Base-by-base conservation (phyloP, 345 rosid genomes). In the Eucalyptus cladocalyx region DNA sequence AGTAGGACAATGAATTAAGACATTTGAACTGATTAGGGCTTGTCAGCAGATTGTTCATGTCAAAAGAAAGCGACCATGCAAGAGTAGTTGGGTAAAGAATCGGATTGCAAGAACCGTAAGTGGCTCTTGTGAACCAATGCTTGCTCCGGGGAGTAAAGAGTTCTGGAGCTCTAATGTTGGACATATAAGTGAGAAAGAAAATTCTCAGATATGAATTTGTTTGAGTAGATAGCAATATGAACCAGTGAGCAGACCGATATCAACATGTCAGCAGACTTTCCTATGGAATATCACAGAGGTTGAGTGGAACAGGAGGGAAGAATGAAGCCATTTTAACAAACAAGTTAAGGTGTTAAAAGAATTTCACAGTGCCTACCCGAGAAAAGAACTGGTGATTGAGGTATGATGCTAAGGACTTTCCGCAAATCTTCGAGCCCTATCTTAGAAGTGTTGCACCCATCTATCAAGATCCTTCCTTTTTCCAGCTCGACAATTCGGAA, bases 311-410 rank as follows among this genome's bases (percentile, higher is more conserved):
- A 4, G 16, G 30, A 21, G 47, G 47, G 30, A 76, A 40, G n/a
- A 76, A 76, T 76, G 83, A 76, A 76, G 85, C 47, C 4, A 40
- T 76, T 76, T 76, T 76, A 76, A 72, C 81, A 34, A 69, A 34
- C 26, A 18, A 69, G 43, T 17, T 69, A 18, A 69, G 4, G 80
- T 18, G 43, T 34, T 34, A 34, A 69, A 40, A 11, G 47, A 76
- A 76, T 76, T 37, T 76, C 85, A 6, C 47, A 76, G 47, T 21
- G 17, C 85, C 47, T 40, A 76, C 99, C 99, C 90, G 99, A 98
- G 93, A 98, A 98, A 89, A 96, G 98, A 95, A 97, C 98, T 7
- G 99, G 99, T 23, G 98, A 94, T 80, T 98, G 99, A 19, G 99
- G 98, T 91, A 98, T 98, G 87, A 98, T 95, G 89, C 99, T 94